Base-by-base conservation (phyloP, 176 grass and related monocot species). In the Stipa capillata region DNA sequence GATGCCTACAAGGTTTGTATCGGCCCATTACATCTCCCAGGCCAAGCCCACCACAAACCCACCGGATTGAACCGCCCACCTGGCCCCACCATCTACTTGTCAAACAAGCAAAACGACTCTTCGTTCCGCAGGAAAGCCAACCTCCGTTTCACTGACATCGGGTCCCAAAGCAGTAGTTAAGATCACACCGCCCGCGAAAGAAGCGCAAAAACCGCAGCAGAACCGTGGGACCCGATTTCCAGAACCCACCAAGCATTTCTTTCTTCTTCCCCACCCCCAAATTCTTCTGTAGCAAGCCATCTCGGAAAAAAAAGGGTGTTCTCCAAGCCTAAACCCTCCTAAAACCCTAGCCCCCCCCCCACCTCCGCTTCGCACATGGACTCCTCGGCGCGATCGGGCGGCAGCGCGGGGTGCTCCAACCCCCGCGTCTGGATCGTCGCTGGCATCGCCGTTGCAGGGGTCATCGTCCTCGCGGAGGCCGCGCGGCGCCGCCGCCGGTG, bases 401-500 rank as follows among this genome's bases (percentile, higher is more conserved):
- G 14, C 16, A 58, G 68, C 10, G 67, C 44, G 6, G 18, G 31
- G 29, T 21, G 20, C 39, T 70, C 70, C 56, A 89, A 64, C 31
- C 65, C 82, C 3, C 87, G 83, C 44, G 76, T 84, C 31, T 95
- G 88, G 92, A 89, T 96, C 63, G 65, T 99, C 24, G 74, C 90
- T 20, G 92, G 92, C 39, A 80, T 99, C 92, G 84, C 86, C 17
- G 74, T 99, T 51, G 90, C 84, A 27, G 92, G 96, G 8, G 97
- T 90, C 73, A 72, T 99, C 80, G 83, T 99, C 69, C 75, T 99
- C 40, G 92, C 72, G 35, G 88, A 96, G 86, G 83, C 84, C 47
- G 84, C 84, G 61, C 88, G 92, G 6, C 88, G 92, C 36, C 71
- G 87, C 27, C 72, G 96, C 2, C 61, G 93, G 68, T 85, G 83